Evolutionary conservation across 192 early-diverging fungal species (phyloP).

Genomic region (Funneliformis mosseae): DNA sequence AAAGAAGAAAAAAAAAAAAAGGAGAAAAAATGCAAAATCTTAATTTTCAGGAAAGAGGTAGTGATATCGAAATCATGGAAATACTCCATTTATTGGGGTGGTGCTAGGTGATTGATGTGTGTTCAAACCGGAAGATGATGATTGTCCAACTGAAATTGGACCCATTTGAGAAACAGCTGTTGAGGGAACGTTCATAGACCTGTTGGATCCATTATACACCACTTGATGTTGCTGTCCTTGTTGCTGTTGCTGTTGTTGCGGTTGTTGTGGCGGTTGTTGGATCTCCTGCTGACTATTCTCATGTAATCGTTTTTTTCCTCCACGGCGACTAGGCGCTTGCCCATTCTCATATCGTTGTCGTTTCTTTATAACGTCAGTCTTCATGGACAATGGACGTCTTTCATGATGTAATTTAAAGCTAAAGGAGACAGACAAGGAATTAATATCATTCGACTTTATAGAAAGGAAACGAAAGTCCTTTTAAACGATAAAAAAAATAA

Average conservation of each 20-base stretch:
- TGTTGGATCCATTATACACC: not conserved
- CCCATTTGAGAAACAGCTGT: not conserved
- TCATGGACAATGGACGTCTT: slow-evolving; percentile 54
- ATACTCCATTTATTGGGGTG: not conserved
- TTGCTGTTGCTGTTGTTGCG: slow-evolving; percentile 2
- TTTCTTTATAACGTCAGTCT: slow-evolving; percentile 55
- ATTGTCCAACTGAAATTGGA: not conserved
- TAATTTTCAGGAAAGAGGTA: not conserved
- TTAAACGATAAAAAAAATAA: too few relatives aligned
- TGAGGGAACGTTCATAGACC: not conserved
- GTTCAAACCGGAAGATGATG: not conserved
- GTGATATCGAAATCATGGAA: not conserved
- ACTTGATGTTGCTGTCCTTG: slow-evolving; percentile 5
- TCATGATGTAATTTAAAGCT: slow-evolving; percentile 55
- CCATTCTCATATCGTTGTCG: slow-evolving; percentile 54
- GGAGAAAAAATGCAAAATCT: not conserved
- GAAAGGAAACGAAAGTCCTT: slow-evolving; percentile 4
- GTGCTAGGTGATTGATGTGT: not conserved
- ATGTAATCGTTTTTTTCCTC: slow-evolving; percentile 24
- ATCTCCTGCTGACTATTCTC: not conserved
- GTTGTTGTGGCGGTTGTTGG: not conserved
- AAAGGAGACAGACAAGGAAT: not conserved
- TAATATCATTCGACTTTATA: not conserved
- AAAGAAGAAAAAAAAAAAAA: not conserved
- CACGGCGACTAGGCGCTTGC: slow-evolving; percentile 28